Base-by-base conservation (phyloP, 805 yeast species). In the Danielia oregonensis region DNA sequence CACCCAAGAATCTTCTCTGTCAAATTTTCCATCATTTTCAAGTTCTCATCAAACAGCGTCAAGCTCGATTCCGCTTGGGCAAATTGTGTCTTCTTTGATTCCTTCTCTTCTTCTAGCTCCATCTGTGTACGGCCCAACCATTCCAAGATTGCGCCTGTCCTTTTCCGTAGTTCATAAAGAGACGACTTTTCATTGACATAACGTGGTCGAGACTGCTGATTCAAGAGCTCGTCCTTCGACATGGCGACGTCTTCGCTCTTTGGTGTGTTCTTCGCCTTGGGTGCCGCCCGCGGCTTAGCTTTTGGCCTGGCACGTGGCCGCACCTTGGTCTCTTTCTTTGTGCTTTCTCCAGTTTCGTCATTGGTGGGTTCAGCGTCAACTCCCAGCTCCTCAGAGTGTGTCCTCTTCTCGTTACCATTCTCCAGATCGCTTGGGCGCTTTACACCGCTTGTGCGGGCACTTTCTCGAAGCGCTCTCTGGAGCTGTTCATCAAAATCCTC, bases 121-220 rank as follows among this genome's bases (percentile, higher is more conserved):
- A 81, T 60, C 57, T 88, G 96, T 2, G 94, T 84, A 34, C 95
- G 71, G 9, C 89, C 86, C 17, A 91, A 74, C 71, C 89, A 93
- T 60, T 93, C 97, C 48, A 91, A 63, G 14, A 91, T 91, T 1
- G 96, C 94, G 2, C 86, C 82, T 2, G 88, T 84, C 39, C 98
- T 73, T 51, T 86, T 79, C 37, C 88, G 75, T 86, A 91, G 82
- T 57, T 91, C 98, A 47, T 76, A 74, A 40, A 89, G 59, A 3
- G 88, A 75, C 3, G 85, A 76, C 35, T 86, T 74, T 14, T 79
- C 79, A 39, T 82, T 82, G 5, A 96, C 97, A 28, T 79, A 66
- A 36, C 96, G 75, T 10, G 97, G 96, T 47, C 78, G 83, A 30
- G 86, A 80, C 2, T 91, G 84, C 54, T 82, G 85, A 42, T 73